Evolutionary conservation across 1,139 yeast species (phyloP).

Genomic region (Williopsis jadinii): DNA sequence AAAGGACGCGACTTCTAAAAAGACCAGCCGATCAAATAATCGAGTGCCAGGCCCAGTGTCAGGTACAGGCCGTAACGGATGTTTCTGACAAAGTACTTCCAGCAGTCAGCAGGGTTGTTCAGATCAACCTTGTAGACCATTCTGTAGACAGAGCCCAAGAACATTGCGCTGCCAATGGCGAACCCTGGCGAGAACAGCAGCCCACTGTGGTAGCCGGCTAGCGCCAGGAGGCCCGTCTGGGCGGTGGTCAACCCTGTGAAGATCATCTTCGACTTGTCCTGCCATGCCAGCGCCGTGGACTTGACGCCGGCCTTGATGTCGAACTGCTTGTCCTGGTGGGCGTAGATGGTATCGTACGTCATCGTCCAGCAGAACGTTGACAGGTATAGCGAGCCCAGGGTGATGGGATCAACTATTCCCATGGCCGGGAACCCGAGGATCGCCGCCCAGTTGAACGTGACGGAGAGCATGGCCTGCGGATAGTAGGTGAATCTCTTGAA

Average conservation of each 20-base stretch:
- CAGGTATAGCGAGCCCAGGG: conserved; percentile 71
- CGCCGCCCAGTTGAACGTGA: conserved; percentile 95
- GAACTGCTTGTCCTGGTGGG: conserved; percentile 91
- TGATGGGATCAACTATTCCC: conserved; percentile 69
- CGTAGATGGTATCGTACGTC: conserved; percentile 93
- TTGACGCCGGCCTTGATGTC: conserved; percentile 88
- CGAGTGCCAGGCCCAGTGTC: conserved; percentile 70
- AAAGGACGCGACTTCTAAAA: neutral
- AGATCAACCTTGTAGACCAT: conserved; percentile 71
- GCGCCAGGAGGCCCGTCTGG: conserved; percentile 56
- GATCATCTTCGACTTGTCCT: conserved; percentile 63
- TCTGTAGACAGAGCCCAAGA: conserved; percentile 57
- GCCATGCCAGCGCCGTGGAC: conserved; percentile 95
- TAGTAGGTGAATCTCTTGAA: conserved; percentile 92
- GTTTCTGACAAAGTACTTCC: conserved; percentile 73
- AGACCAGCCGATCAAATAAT: conserved; percentile 42
- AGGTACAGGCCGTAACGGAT: conserved; percentile 75
- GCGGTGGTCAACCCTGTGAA: conserved; percentile 54
- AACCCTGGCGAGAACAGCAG: conserved; percentile 75
- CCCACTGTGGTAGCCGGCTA: conserved; percentile 76
- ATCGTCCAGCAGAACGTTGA: conserved; percentile 89
- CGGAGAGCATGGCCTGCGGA: conserved; percentile 79
- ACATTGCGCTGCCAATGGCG: conserved; percentile 55
- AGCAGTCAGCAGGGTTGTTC: conserved; percentile 73
- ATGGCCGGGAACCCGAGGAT: conserved; percentile 93